Base-by-base conservation (phyloP, 371 early-diverging fungal genomes). In the Funneliformis caledonium region DNA sequence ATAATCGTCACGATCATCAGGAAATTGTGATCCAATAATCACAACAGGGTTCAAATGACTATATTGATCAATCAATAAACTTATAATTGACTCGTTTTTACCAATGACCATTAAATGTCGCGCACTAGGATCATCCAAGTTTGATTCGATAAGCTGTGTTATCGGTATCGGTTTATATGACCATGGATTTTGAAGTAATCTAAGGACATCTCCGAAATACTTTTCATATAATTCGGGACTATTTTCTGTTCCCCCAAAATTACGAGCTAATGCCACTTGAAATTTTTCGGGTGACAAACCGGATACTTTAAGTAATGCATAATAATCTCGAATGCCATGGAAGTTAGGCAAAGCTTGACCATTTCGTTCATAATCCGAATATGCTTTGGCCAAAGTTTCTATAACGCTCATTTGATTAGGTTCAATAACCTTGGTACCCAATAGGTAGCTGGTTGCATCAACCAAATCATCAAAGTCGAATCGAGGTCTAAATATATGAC, bases 21-120 rank as follows among this genome's bases (percentile, higher is more conserved):
- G 61, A 62, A 80, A 80, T 22, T 80, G 62, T 5, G 80, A 80
- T 5, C 80, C 80, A 8, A 45, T 73, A 26, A 80, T 72, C 16
- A 73, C 50, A 60, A 62, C 61, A 31, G 72, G 62, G 42, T 80
- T 61, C 33, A 70, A 37, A 33, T 72, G 37, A 8, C 19, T 45
- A 37, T 19, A 72, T 16, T 62, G 61, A 48, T 76, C 52, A 11
- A 31, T 48, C 31, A 80, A 59, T 19, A 72, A 78, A 65, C 52
- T 45, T 12, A 80, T 11, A 16, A 73, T 52, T 48, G 64, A 59
- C n/a, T 73, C 80, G 33, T 74, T 80, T 59, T 80, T 73, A 3
- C 80, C 80, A 43, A 80, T 60, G 26, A 73, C 62, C 80, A 80
- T 80, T 61, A 80, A 62, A 59, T 80, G 75, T 9, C 80, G 47